Base-by-base conservation (phyloP, 495 filamentous ascomycete species). In the Penicillium tannophilum region DNA sequence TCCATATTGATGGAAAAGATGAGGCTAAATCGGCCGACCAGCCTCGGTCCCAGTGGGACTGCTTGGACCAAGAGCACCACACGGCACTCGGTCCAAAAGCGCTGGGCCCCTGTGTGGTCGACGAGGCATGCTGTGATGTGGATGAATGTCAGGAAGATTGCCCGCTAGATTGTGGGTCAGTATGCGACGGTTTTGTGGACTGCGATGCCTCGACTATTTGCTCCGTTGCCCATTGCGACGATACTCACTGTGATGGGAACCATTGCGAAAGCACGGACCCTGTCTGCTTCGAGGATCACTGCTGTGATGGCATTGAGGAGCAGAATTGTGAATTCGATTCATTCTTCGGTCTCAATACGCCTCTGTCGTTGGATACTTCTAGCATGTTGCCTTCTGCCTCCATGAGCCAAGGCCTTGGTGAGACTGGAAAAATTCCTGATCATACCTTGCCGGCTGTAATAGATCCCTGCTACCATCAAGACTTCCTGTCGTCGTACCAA, bases 101-200 rank as follows among this genome's bases (percentile, higher is more conserved):
- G 23, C 60, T 71, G 9, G 61, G 59, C 19, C 59, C 57, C 39
- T 76, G 70, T 48, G 65, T 71, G 28, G 59, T 68, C 6, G 71
- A 78, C 19, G 72, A 75, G 35, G 61, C 68, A 23, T 80, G 76
- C 54, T 81, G 78, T 60, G 74, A 78, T 42, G 68, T 69, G 35
- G 78, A 79, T 46, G 64, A 76, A 52, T 82, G 39, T 14, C 14
- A 41, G 35, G 78, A 79, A 46, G 64, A 76, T 52, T 82, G 79
- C 50, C 65, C 73, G 26, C 53, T 72, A 56, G 73, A 72, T 51
- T 79, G 78, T 58, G 65, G 66, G 26, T 77, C 76, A 16, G 59
- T 74, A 17, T 81, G 78, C 60, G 74, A 77, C 49, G 76, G 76
- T 44, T 78, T 79, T 53, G 66, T 76, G 42, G 76, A 79, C 24